Evolutionary conservation across 2,329 filamentous ascomycete genomes (phyloP).

Genomic region (Aspergillus hortae): DNA sequence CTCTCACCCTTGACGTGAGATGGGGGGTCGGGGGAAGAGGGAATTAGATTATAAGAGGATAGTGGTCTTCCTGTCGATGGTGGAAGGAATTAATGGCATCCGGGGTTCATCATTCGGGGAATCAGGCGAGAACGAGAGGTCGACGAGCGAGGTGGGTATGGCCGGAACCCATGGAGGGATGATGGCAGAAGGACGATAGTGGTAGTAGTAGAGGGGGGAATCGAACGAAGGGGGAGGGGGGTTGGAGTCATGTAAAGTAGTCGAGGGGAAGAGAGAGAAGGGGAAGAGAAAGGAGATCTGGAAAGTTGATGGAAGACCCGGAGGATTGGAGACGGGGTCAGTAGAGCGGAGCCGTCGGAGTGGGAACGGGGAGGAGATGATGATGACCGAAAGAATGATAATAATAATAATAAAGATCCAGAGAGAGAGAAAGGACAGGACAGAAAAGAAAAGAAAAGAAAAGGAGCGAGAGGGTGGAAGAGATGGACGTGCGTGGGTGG

Average conservation of each 20-base stretch:
- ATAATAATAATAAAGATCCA: not conserved
- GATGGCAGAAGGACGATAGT: constrained; percentile 13
- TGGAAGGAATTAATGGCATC: constrained; percentile 21
- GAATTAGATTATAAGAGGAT: constrained; percentile 3
- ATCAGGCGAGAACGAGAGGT: constrained; percentile 15
- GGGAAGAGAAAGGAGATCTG: constrained; percentile 21
- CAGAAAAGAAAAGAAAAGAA: not conserved
- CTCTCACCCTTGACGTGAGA: constrained; percentile 7
- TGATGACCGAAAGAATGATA: not conserved
- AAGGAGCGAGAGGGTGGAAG: constrained; percentile 20
- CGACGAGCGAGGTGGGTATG: constrained; percentile 12
- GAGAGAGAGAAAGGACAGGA: not conserved
- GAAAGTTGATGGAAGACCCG: constrained; percentile 28
- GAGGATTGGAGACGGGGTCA: constrained; percentile 26
- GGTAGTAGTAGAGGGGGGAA: constrained; percentile 14
- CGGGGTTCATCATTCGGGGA: constrained; percentile 28
- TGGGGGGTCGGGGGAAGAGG: not conserved
- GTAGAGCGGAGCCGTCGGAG: constrained; percentile 7
- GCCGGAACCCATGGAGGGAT: constrained; percentile 23
- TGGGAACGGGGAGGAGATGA: not conserved
- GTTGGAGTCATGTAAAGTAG: no score
- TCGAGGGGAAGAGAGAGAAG: not conserved
- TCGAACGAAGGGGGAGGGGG: constrained; percentile 19
- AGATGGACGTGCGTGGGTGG: not conserved
- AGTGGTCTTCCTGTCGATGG: constrained; percentile 8